Conservation (phyloP, 2,329 filamentous ascomycete species). For the Xylariaceae sp. region DNA sequence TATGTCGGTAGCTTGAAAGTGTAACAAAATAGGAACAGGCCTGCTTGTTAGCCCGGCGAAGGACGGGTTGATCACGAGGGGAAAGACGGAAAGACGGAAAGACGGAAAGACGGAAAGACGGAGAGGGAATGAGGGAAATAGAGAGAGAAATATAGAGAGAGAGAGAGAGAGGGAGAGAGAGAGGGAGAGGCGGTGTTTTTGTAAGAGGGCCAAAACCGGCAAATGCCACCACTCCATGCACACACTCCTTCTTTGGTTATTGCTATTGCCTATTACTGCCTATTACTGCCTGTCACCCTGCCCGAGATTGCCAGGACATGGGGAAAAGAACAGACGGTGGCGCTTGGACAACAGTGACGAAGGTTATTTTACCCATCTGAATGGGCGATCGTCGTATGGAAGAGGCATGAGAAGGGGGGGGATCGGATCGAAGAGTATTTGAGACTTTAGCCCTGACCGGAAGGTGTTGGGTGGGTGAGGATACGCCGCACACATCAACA, state of each 20-base stretch:
- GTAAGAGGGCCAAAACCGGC: slow-evolving; percentile 22
- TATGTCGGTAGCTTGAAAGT: slow-evolving; percentile 24
- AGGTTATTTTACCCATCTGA: not conserved
- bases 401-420: not conserved
- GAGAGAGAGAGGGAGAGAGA: not conserved
- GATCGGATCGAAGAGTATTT: too few species aligned
- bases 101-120: slow-evolving; percentile 6
- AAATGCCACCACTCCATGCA: slow-evolving; percentile 20
- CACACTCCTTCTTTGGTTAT: slow-evolving; percentile 6
- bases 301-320: not conserved
- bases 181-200: slow-evolving; percentile 9
- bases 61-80: slow-evolving; percentile 20
- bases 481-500: slow-evolving; percentile 12
- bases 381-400: not conserved
- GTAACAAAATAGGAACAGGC: slow-evolving; percentile 18
- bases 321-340: not conserved
- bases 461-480: slow-evolving; percentile 4
- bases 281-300: not conserved
- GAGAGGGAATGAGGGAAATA: not conserved
- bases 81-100: slow-evolving; percentile 19
- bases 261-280: slow-evolving; percentile 15
- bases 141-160: not conserved
- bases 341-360: not conserved
- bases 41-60: slow-evolving; percentile 26
- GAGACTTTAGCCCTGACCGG: not conserved